Base-by-base conservation (phyloP, 305 asterid species). In the Euphrasia arctica region DNA sequence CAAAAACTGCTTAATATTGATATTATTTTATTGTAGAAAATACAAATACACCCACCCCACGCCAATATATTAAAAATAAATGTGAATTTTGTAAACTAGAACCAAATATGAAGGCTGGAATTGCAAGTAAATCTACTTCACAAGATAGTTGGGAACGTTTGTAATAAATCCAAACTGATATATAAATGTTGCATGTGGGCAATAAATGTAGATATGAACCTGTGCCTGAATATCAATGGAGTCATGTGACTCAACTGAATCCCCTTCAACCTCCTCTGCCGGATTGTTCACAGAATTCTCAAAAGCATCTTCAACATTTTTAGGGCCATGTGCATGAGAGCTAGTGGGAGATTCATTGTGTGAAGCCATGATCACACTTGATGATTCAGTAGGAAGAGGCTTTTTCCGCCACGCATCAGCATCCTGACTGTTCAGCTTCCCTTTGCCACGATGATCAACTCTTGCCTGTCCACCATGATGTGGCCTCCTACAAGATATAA, bases 151-250 rank as follows among this genome's bases (percentile, higher is more conserved):
- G 54, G 54, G 22, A 49, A 11, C 4, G 2, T 49, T 49, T 13
- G 25, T 49, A 12, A 49, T 13, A 4, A 50, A 50, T 3, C 10
- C 11, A 13, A 76, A 66, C 18, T 8, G 68, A 43, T 68, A 69
- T 34, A 43, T 32, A 60, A 43, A 49, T 14, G 9, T 4, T 8
- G 7, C 27, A 13, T 32, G 67, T 9, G 49, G 34, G 60, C 31
- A 64, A 58, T 15, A 43, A 7, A 0, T 50, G 54, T 1, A 58
- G 32, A 36, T 49, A 71, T 45, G 66, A 66, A 88, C 95, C 91
- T 90, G 95, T 43, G 83, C 85, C 85, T 79, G 95, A 78, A 63
- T 75, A 76, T 80, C 96, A 76, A 72, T 69, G 22, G 95, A 75
- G 72, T 88, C 93, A 49, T 22, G 68, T 63, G 80, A 70, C 73